Evolutionary conservation across 805 yeast genomes (phyloP).

Genomic region (Candida sonorensis): DNA sequence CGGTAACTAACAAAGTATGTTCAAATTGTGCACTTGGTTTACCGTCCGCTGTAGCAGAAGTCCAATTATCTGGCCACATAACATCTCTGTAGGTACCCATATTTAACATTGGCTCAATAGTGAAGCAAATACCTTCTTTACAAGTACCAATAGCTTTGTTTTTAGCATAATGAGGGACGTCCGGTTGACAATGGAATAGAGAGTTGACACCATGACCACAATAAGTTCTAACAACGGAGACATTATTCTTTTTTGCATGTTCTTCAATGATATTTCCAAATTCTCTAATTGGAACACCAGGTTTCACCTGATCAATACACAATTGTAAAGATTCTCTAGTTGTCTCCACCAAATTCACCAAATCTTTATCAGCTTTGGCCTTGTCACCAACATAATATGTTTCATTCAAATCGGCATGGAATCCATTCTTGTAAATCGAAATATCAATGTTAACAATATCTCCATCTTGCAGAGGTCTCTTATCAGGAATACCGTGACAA

Average conservation of each 20-base stretch:
- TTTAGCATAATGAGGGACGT: conserved; percentile 88
- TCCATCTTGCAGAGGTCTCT: conserved; percentile 81
- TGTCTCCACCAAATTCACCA: conserved; percentile 86
- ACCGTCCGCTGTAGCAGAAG: conserved; percentile 88
- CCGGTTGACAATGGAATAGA: conserved; percentile 88
- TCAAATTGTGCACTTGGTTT: conserved; percentile 89
- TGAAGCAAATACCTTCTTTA: conserved; percentile 93
- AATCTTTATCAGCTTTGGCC: conserved; percentile 69
- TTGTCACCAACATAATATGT: conserved; percentile 95
- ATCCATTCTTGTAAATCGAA: conserved; percentile 76
- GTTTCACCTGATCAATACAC: conserved; percentile 82
- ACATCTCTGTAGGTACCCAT: conserved; percentile 74
- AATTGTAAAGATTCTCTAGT: conserved; percentile 80
- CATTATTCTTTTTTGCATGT: conserved; percentile 69
- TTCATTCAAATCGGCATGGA: conserved; percentile 92
- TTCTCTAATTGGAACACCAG: conserved; percentile 82
- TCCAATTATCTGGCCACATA: conserved; percentile 98
- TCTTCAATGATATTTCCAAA: conserved; percentile 84
- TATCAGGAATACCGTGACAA: conserved; percentile 97
- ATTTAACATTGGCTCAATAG: conserved; percentile 96
- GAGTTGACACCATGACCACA: conserved; percentile 91
- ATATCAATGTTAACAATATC: conserved; percentile 92
- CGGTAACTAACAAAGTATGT: conserved; percentile 89
- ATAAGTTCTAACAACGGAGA: conserved; percentile 84
- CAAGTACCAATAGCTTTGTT: conserved; percentile 92